phyloP scores from a whole-genome alignment of 2,329 filamentous ascomycete genomes.

The Neurospora sp. region DNA sequence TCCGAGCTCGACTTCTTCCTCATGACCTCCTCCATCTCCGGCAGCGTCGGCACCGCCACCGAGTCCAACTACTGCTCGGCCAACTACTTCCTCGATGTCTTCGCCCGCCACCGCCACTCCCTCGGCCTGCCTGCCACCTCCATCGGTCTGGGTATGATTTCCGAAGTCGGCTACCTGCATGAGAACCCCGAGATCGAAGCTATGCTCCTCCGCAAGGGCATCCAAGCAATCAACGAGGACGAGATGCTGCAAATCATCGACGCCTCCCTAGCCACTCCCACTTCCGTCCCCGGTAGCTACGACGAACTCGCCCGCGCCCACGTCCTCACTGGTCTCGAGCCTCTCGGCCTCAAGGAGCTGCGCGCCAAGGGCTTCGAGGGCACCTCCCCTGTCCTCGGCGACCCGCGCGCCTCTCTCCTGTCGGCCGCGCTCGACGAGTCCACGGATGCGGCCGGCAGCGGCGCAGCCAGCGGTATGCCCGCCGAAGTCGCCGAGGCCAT shows the following conservation, averaged over 20 bases:
- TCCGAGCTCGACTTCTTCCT: constrained; percentile 7
- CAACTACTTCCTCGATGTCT: constrained; percentile 6
- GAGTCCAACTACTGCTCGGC: constrained; percentile 6
- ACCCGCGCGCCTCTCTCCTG: background rate
- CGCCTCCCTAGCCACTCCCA: background rate
- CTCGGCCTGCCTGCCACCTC: constrained; percentile 2
- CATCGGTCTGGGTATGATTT: background rate
- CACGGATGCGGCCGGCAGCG: background rate
- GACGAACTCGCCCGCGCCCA: background rate
- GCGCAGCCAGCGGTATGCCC: background rate
- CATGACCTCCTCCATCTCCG: constrained; percentile 3
- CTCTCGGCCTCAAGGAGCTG: background rate
- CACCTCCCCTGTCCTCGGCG: background rate
- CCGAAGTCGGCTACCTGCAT: background rate
- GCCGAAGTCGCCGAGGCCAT: background rate
- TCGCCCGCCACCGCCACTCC: background rate
- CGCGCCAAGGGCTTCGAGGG: background rate
- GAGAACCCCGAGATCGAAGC: constrained; percentile 21
- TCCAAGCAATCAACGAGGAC: constrained; percentile 24
- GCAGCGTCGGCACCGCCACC: constrained; percentile 1
- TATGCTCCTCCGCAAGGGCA: constrained; percentile 24
- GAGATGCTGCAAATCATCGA: constrained; percentile 22
- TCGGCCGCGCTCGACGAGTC: background rate
- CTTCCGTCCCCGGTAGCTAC: background rate
- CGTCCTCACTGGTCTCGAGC: background rate